Conservation (phyloP, 208 protist species). For the Leishmania amazonensis region DNA sequence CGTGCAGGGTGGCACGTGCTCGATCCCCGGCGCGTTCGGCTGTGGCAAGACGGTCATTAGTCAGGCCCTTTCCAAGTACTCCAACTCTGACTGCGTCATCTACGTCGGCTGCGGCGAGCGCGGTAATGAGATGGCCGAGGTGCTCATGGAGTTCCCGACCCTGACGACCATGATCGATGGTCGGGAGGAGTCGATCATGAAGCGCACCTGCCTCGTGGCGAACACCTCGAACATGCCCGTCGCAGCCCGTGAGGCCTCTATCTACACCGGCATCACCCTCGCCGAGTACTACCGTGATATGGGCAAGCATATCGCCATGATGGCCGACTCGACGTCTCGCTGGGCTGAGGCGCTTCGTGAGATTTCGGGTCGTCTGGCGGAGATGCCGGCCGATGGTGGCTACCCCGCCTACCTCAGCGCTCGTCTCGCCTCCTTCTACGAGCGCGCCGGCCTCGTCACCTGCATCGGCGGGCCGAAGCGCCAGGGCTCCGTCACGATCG, state of each 20-base stretch:
- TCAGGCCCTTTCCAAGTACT: constrained; percentile 99
- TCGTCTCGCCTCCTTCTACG: constrained; percentile 99
- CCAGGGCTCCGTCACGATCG: constrained; percentile 99
- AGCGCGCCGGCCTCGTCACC: constrained; percentile 94
- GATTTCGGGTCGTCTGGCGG: constrained; percentile 99
- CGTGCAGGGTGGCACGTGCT: constrained; percentile 99
- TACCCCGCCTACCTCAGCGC: constrained; percentile 99
- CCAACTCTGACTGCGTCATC: constrained; percentile 99
- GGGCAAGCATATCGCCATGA: constrained; percentile 99
- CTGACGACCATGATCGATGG: constrained; percentile 96
- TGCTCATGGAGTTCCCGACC: constrained; percentile 99
- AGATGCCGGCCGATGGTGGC: constrained; percentile 99
- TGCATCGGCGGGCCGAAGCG: constrained; percentile 97
- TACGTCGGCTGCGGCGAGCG: constrained; percentile 99
- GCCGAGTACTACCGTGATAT: constrained; percentile 99
- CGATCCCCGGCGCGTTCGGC: constrained; percentile 99
- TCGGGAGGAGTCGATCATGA: constrained; percentile 99
- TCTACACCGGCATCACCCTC: constrained; percentile 99
- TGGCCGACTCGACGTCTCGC: constrained; percentile 99
- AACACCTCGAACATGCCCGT: constrained; percentile 99
- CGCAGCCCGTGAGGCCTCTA: constrained; percentile 99
- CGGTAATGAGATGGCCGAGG: constrained; percentile 99
- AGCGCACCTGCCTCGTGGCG: constrained; percentile 99
- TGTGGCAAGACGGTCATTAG: constrained; percentile 99
- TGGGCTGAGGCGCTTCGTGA: constrained; percentile 99